A percentile compares a stretch with the other conserved stretches of the same genome.
Evolutionary conservation across 768 basidiomycete genomes (phyloP).

Genomic region (Rhizopogon sp.): DNA sequence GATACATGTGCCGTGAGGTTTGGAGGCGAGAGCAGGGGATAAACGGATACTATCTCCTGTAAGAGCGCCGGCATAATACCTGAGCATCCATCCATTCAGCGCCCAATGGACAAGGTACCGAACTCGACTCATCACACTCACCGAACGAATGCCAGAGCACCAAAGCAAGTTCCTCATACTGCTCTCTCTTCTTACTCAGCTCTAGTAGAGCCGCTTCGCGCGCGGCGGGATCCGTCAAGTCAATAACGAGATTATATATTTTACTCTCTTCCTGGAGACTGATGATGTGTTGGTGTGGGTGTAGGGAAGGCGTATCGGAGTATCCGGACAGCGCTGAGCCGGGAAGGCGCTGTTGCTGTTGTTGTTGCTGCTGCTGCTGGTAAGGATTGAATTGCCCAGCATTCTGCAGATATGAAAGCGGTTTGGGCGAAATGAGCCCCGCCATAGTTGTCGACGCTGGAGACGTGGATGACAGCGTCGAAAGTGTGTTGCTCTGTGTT

Average conservation of each 20-base stretch:
- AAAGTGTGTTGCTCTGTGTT: not conserved
- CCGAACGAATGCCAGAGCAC: conserved; percentile 99
- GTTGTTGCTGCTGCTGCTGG: conserved; percentile 36
- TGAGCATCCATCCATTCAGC: conserved; percentile 24
- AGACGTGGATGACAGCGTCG: not conserved
- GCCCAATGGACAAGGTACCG: not conserved
- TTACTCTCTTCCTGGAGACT: conserved; percentile 66
- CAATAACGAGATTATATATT: conserved; percentile 88
- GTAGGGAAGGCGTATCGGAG: conserved; percentile 60
- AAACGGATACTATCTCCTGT: conserved; percentile 98
- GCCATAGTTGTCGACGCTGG: conserved; percentile 36
- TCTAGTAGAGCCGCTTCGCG: conserved; percentile 90
- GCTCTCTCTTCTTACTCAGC: conserved; percentile 97
- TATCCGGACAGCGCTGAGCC: conserved; percentile 34
- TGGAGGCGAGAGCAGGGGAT: conserved; percentile 91
- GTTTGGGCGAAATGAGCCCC: conserved; percentile 59
- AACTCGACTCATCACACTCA: conserved; percentile 27
- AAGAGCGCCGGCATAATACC: conserved; percentile 97
- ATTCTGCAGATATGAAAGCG: conserved; percentile 61
- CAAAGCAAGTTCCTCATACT: conserved; percentile 96
- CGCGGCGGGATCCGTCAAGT: conserved; percentile 76
- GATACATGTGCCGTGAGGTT: conserved; percentile 96
- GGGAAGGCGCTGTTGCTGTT: conserved; percentile 20
- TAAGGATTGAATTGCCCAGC: conserved; percentile 57
- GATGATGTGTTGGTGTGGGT: conserved; percentile 51